Conservation (phyloP, 1,139 yeast genomes). For the Kodamaea derodonti region DNA sequence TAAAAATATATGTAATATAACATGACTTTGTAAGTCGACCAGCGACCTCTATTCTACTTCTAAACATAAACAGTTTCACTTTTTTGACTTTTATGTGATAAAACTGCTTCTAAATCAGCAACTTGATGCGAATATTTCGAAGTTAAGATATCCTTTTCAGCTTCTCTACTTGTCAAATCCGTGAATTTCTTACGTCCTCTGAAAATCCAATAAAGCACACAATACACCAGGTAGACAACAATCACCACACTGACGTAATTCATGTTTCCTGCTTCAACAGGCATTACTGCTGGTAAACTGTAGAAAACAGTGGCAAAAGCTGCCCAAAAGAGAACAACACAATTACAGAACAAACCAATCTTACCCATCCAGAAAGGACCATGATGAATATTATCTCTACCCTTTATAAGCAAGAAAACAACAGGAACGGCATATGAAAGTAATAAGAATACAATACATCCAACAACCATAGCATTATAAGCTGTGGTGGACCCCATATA, state of each 20-base stretch:
- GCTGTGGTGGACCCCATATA: constrained; percentile 43
- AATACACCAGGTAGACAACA: constrained; percentile 29
- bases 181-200: constrained; percentile 34
- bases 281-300: constrained; percentile 44
- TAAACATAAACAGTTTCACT: not conserved
- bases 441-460: constrained; percentile 34
- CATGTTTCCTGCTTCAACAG: constrained; percentile 43
- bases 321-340: constrained; percentile 35
- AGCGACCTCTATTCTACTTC: not conserved
- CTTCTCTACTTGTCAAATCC: constrained; percentile 23
- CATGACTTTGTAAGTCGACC: too few species aligned
- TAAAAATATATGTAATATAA: too few species aligned
- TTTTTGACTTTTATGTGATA: constrained; percentile 12
- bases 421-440: constrained; percentile 35
- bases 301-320: constrained; percentile 38
- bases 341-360: constrained; percentile 19
- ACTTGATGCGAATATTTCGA: constrained; percentile 26
- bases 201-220: constrained; percentile 34
- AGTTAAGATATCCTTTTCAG: constrained; percentile 22
- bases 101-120: constrained; percentile 21
- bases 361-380: constrained; percentile 51
- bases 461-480: constrained; percentile 37
- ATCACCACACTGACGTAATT: constrained; percentile 43
- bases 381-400: constrained; percentile 33
- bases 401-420: constrained; percentile 26